Evolutionary conservation across 306 rosid genomes (phyloP).

Genomic region (Cicer yamashitae): DNA sequence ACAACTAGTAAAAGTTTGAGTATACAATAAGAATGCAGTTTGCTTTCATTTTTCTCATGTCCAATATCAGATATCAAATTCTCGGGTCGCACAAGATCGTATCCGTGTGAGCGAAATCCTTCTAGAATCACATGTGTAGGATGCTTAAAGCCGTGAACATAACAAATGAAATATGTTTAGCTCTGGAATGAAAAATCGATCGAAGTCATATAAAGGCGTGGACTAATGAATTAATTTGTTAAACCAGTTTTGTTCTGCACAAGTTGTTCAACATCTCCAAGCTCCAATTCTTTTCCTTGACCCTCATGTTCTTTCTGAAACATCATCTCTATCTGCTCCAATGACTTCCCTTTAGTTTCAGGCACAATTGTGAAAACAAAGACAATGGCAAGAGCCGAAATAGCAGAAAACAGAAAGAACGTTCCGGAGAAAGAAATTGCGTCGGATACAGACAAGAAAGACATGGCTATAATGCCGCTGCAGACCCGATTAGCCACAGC

Average conservation of each 20-base stretch:
- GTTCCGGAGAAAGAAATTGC: conserved; percentile 70
- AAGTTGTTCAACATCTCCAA: conserved; percentile 87
- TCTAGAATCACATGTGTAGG: conserved; percentile 23
- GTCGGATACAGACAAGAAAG: conserved; percentile 72
- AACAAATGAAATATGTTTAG: conserved; percentile 38
- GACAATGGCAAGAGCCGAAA: conserved; percentile 70
- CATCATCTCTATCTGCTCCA: conserved; percentile 86
- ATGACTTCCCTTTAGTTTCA: conserved; percentile 90
- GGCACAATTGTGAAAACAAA: conserved; percentile 73
- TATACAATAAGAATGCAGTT: conserved; percentile 31
- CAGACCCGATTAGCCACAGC: conserved; percentile 85
- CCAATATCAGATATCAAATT: conserved; percentile 29
- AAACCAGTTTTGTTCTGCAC: conserved; percentile 63
- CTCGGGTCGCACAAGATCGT: conserved; percentile 22
- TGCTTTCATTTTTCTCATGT: conserved; percentile 34
- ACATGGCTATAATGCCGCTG: conserved; percentile 94
- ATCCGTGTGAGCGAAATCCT: conserved; percentile 43
- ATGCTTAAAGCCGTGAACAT: conserved; percentile 37
- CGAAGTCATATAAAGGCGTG: conserved; percentile 21
- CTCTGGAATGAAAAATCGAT: conserved; percentile 36
- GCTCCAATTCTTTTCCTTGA: conserved; percentile 64
- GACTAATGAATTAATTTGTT: conserved; percentile 43
- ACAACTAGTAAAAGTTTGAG: conserved; percentile 29
- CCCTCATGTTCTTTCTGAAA: conserved; percentile 67
- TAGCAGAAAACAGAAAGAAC: conserved; percentile 74